Evolutionary conservation across 768 basidiomycete genomes (phyloP), one percentile per base, ranked within the genome.

Genomic region (Collybia sp.): DNA sequence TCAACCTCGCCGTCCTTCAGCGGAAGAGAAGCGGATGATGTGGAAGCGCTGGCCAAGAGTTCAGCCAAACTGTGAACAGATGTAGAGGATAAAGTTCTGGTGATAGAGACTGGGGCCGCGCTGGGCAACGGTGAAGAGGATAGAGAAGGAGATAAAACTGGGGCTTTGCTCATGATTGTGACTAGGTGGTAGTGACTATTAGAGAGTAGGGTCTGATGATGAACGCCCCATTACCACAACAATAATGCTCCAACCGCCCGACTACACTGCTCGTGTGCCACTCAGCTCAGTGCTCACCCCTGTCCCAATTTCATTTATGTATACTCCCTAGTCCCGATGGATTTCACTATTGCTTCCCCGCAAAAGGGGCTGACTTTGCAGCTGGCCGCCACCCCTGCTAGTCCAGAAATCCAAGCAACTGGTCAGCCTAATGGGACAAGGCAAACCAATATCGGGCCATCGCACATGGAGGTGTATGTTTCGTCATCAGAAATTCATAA

Each of bases 1-100:
- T 77, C 70, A 18, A 59, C 56, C 12, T 69, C 62, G 25, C 55
- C 61, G 17, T 70, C 64, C 30, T 64, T 54, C n/a, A 67, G 57
- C 33, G 58, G 62, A 47, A 69, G 61, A 40, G 67, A 66, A n/a
- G 63, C 53, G 25, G 66, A 44, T 31, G n/a, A 43, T 30, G 35
- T 10, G 32, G 32, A 35, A 25, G 43, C 25, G 43, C 57, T 61
- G 40, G 59, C 57, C 33, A 67, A 46, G 36, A 64, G 49, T 40
- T 59, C 58, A 12, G 64, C 53, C 18, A 68, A 47, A 25, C 61
- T 65, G 16, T 67, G 66, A 12, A 69, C 46, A 33, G 71, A 70
- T 34, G 52, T 57, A 8, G 62, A 51, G 6, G 70, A 71, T 12
- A 67, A 53, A 18, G 64, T 57, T 44, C 58, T 59, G 20, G 57